phyloP scores from a whole-genome alignment of 352 stramenopile genomes.

The Phytophthora ramorum region DNA sequence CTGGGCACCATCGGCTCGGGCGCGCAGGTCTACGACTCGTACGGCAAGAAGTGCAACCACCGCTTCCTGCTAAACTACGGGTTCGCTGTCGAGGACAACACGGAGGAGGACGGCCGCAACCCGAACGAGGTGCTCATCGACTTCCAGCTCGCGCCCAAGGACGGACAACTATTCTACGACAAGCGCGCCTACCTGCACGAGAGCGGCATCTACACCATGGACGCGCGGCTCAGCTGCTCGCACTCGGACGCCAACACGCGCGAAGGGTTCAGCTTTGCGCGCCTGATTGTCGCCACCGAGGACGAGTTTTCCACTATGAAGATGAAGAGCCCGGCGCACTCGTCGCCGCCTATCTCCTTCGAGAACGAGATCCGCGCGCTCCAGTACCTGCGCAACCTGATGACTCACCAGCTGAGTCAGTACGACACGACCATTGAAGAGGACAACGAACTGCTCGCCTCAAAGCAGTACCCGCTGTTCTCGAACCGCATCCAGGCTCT shows the following conservation, averaged over 20 bases:
- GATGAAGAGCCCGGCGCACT: slow-evolving; percentile 77
- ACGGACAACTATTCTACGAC: slow-evolving; percentile 86
- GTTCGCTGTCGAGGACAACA: slow-evolving; percentile 99
- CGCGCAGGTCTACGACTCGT: slow-evolving; percentile 98
- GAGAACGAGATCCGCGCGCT: slow-evolving; percentile 86
- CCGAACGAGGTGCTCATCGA: slow-evolving; percentile 97
- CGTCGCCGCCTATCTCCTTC: slow-evolving; percentile 84
- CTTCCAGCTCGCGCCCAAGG: slow-evolving; percentile 65
- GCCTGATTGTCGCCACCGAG: slow-evolving; percentile 84
- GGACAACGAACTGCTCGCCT: slow-evolving; percentile 84
- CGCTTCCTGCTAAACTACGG: slow-evolving; percentile 99
- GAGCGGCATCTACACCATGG: slow-evolving; percentile 88
- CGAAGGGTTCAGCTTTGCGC: slow-evolving; percentile 87
- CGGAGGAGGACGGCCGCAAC: slow-evolving; percentile 97
- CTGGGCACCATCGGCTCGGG: slow-evolving; percentile 78
- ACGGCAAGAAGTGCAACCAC: slow-evolving; percentile 99
- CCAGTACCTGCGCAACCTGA: slow-evolving; percentile 74
- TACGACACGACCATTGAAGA: slow-evolving; percentile 90
- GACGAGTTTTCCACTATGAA: slow-evolving; percentile 88
- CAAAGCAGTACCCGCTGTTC: slow-evolving; percentile 80
- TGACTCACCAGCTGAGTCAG: slow-evolving; percentile 80
- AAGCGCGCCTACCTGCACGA: slow-evolving; percentile 87
- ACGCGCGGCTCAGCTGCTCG: slow-evolving; percentile 84
- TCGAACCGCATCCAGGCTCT: slow-evolving; percentile 90
- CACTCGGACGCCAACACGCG: slow-evolving; percentile 88